Conservation (phyloP, 2,329 filamentous ascomycete species). For the Lojkania enalia region DNA sequence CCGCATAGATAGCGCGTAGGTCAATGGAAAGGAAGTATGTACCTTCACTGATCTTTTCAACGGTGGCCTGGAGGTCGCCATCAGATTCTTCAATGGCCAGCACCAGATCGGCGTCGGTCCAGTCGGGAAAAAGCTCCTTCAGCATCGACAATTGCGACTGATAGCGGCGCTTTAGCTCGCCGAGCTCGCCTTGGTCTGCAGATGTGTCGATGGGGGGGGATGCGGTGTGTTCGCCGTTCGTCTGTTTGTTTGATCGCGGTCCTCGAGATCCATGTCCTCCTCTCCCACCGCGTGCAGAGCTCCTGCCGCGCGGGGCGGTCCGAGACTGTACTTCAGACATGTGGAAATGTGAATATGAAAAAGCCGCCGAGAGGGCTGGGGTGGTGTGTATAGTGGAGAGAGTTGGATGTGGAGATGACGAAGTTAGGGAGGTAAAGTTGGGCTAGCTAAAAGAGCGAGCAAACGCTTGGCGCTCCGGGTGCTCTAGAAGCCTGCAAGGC, state of each 20-base stretch:
- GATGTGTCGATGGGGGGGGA: conserved; percentile 63
- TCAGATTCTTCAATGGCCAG: conserved; percentile 89
- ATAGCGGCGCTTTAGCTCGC: conserved; percentile 89
- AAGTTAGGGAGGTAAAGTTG: conserved; percentile 35
- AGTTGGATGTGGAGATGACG: conserved; percentile 36
- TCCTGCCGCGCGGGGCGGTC: conserved; percentile 85
- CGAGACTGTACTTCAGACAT: conserved; percentile 97
- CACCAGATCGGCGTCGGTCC: conserved; percentile 93
- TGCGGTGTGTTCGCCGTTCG: conserved; percentile 71
- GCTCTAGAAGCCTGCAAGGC: conserved; percentile 21
- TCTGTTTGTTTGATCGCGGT: conserved; percentile 50
- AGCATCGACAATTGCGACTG: conserved; percentile 76
- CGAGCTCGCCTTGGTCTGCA: conserved; percentile 86
- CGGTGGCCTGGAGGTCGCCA: conserved; percentile 71
- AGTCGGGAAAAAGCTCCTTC: conserved; percentile 91
- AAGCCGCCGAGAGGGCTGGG: conserved; percentile 27
- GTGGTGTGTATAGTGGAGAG: conserved; percentile 15
- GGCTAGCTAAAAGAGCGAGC: conserved; percentile 36
- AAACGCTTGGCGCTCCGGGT: conserved; percentile 33
- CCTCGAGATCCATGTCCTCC: conserved; percentile 65
- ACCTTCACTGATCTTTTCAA: conserved; percentile 81
- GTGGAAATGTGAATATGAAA: conserved; percentile 50
- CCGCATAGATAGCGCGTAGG: too few relatives aligned
- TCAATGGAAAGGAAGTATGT: conserved; percentile 28
- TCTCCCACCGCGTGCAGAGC: conserved; percentile 83